Base-by-base conservation (phyloP, 345 rosid species). In the Hevea brasiliensis region DNA sequence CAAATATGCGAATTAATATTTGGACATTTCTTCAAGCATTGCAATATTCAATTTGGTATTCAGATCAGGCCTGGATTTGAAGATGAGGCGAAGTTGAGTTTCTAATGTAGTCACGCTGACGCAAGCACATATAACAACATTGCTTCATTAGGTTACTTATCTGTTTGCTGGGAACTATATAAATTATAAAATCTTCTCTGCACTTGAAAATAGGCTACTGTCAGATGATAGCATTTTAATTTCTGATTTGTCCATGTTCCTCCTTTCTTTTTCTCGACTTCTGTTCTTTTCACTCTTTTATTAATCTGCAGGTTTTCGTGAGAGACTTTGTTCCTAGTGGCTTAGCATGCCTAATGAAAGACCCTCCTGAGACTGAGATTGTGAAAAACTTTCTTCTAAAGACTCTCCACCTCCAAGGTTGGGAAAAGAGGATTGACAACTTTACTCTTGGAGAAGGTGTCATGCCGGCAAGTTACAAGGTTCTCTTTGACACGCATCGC, bases 401-500 rank as follows among this genome's bases (percentile, higher is more conserved):
- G 82, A 87, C 87, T 18, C 85, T 85, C 42, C 87, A 81, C 48
- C 81, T 85, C 15, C 87, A 87, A 68, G 84, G 88, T 44, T 81
- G 85, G 83, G 88, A 85, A 67, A 85, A 87, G 56, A 80, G 85
- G 80, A 82, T 85, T 11, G 90, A 87, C 61, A 80, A 79, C 71
- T 85, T 85, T 64, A 85, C 81, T 29, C 89, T 84, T 32, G 89
- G 87, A 48, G 84, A 85, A 79, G 91, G 91, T 13, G 86, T 85
- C 42, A 82, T 87, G 89, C 89, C 91, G 48, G 91, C 87, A 9
- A 85, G 90, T 77, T 85, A 83, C 61, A 85, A 85, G 62, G 89
- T 83, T 29, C 87, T 74, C 13, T 77, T 53, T 72, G 84, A 84
- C 62, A 54, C 78, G 14, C 70, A 65, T 61, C 67, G 65, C 20